Evolutionary conservation across 345 rosid genomes (phyloP).

Genomic region (Rhodamnia argentea): DNA sequence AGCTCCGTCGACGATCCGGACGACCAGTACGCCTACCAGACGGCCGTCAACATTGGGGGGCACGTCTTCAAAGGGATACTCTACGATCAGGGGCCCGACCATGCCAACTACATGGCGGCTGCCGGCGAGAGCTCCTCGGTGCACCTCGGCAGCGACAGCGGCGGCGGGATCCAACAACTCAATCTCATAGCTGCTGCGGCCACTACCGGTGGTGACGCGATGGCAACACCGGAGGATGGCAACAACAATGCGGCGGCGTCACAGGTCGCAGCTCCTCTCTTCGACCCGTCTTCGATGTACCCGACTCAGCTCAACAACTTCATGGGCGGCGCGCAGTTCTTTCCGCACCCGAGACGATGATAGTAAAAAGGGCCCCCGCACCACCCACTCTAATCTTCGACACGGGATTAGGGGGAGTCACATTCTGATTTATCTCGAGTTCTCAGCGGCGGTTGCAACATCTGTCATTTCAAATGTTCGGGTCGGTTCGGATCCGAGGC

Average conservation of each 20-base stretch:
- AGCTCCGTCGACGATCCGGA: conserved; percentile 55
- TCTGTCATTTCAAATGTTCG: background rate
- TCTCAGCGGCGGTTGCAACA: background rate
- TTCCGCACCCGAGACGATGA: conserved; percentile 37
- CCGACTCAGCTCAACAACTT: conserved; percentile 40
- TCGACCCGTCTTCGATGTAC: conserved; percentile 48
- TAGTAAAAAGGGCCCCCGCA: background rate
- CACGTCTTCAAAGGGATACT: conserved; percentile 87
- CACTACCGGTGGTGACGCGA: background rate
- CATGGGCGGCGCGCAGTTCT: conserved; percentile 71
- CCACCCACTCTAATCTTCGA: background rate
- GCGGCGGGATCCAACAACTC: conserved; percentile 11
- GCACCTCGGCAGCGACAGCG: conserved; percentile 23
- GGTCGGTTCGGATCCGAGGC: background rate
- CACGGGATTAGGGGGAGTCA: background rate
- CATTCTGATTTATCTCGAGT: background rate
- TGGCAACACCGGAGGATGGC: conserved; percentile 3
- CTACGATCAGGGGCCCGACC: conserved; percentile 83
- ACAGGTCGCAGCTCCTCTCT: conserved; percentile 14
- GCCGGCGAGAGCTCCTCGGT: conserved; percentile 48
- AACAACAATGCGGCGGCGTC: background rate
- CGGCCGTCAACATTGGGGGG: conserved; percentile 77
- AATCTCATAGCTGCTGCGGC: conserved; percentile 7
- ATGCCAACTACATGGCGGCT: conserved; percentile 15
- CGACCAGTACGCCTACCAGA: conserved; percentile 80